Evolutionary conservation across 108 stramenopile species (phyloP).

Genomic region (Nitzschia putrida): DNA sequence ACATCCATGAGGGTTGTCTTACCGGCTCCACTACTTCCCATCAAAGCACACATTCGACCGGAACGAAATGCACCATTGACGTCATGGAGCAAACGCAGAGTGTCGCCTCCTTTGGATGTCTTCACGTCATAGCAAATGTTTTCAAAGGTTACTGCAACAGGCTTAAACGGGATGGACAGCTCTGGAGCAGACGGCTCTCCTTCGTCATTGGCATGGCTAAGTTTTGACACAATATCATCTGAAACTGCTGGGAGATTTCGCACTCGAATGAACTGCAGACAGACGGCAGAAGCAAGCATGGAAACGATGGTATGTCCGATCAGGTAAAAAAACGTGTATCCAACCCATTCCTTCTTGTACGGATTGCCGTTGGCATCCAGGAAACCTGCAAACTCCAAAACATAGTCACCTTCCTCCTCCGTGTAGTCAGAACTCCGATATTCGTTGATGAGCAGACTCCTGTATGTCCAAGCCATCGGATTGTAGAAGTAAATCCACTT

Average conservation of each 20-base stretch:
- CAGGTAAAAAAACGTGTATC: slow-evolving; percentile 59
- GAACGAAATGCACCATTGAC: slow-evolving; percentile 65
- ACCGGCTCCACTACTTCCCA: slow-evolving; percentile 56
- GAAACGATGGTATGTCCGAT: slow-evolving; percentile 40
- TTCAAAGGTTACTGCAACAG: slow-evolving; percentile 69
- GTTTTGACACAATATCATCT: slow-evolving; percentile 17
- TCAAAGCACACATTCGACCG: slow-evolving; percentile 63
- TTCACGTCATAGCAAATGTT: slow-evolving; percentile 68
- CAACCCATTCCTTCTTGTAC: slow-evolving; percentile 61
- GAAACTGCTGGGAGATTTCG: slow-evolving; percentile 9
- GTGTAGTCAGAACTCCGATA: slow-evolving; percentile 38
- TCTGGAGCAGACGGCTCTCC: slow-evolving; percentile 3
- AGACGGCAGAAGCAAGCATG: slow-evolving; percentile 40
- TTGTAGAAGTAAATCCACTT: slow-evolving; percentile 62
- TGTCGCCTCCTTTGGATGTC: slow-evolving; percentile 60
- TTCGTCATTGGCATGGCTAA: neutral
- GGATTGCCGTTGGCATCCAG: slow-evolving; percentile 35
- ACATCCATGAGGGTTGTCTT: slow-evolving; percentile 61
- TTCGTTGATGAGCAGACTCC: slow-evolving; percentile 60
- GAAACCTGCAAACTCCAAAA: slow-evolving; percentile 55
- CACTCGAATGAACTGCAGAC: slow-evolving; percentile 31
- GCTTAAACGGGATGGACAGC: slow-evolving; percentile 57
- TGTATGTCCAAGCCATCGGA: slow-evolving; percentile 72
- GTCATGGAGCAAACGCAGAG: slow-evolving; percentile 55
- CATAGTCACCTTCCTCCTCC: slow-evolving; percentile 39